phyloP scores from a whole-genome alignment of 306 rosid genomes.

The Cicer chorassanicum region DNA sequence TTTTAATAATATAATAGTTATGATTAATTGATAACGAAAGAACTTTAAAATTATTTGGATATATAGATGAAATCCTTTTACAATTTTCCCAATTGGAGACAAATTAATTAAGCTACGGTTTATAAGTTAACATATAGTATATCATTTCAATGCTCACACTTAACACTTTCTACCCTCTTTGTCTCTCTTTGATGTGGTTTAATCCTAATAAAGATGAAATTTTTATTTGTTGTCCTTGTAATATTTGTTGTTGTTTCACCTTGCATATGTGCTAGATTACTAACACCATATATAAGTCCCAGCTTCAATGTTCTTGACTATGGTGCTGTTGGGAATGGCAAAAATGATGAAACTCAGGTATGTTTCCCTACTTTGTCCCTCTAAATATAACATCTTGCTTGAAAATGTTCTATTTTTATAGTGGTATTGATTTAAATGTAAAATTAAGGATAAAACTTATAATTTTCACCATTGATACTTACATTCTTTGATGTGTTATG shows the following conservation, averaged over 20 bases:
- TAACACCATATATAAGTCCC: neutral
- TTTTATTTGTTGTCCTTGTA: neutral
- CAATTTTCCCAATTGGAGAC: neutral
- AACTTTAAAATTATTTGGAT: too few relatives aligned
- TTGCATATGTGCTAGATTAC: neutral
- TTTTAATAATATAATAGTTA: too few relatives aligned
- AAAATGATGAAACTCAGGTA: slow-evolving; percentile 29
- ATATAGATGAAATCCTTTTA: too few relatives aligned
- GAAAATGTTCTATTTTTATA: too few relatives aligned
- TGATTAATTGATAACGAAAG: too few relatives aligned
- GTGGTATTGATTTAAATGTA: too few relatives aligned
- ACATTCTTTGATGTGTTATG: too few relatives aligned
- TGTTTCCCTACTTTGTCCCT: neutral
- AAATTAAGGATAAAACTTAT: too few relatives aligned
- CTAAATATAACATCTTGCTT: too few relatives aligned
- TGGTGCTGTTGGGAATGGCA: slow-evolving; percentile 27
- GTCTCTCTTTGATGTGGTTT: neutral
- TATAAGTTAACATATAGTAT: neutral
- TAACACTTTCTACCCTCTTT: neutral
- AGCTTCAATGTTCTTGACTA: slow-evolving; percentile 34
- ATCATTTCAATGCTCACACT: slow-evolving; percentile 1
- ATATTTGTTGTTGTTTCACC: slow-evolving; percentile 13
- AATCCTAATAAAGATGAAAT: slow-evolving; percentile 5
- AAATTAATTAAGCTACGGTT: neutral
- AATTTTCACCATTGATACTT: too few relatives aligned